A percentile compares a stretch with the other conserved stretches of the same genome.
phyloP scores from a whole-genome alignment of 2,329 filamentous ascomycete genomes.

The Clonostachys sp. region DNA sequence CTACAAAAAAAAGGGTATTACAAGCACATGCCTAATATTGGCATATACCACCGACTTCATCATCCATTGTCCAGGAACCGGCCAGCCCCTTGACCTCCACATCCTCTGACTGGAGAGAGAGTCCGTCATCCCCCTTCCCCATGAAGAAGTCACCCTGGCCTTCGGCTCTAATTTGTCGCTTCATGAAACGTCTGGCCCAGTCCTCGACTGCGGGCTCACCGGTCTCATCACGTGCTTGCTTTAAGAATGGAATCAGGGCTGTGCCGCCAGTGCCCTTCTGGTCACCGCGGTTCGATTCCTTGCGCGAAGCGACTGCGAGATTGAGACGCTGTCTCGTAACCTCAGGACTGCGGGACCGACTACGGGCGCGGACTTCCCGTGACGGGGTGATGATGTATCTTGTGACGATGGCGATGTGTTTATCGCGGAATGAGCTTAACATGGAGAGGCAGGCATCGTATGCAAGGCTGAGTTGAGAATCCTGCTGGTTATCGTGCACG shows the following conservation, averaged over 20 bases:
- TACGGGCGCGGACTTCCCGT: slow-evolving; percentile 63
- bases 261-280: slow-evolving; percentile 91
- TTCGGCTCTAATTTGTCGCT: slow-evolving; percentile 39
- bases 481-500: slow-evolving; percentile 46
- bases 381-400: slow-evolving; percentile 93
- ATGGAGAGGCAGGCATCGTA: slow-evolving; percentile 85
- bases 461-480: slow-evolving; percentile 64
- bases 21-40: slow-evolving; percentile 30
- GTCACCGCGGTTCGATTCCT: slow-evolving; percentile 39
- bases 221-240: slow-evolving; percentile 94
- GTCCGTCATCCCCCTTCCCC: slow-evolving; percentile 42
- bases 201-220: slow-evolving; percentile 78
- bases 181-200: slow-evolving; percentile 57
- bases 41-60: slow-evolving; percentile 64
- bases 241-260: slow-evolving; percentile 89
- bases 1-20: neutral
- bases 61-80: slow-evolving; percentile 84
- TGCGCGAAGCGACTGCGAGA: slow-evolving; percentile 54
- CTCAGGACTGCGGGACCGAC: slow-evolving; percentile 54
- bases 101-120: slow-evolving; percentile 32
- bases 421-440: slow-evolving; percentile 71
- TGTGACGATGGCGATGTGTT: slow-evolving; percentile 93
- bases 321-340: slow-evolving; percentile 49
- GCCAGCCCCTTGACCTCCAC: slow-evolving; percentile 64
- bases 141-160: slow-evolving; percentile 54